Evolutionary conservation across 768 basidiomycete species (phyloP).

Genomic region (Rhodosporidiobolus odoratus): DNA sequence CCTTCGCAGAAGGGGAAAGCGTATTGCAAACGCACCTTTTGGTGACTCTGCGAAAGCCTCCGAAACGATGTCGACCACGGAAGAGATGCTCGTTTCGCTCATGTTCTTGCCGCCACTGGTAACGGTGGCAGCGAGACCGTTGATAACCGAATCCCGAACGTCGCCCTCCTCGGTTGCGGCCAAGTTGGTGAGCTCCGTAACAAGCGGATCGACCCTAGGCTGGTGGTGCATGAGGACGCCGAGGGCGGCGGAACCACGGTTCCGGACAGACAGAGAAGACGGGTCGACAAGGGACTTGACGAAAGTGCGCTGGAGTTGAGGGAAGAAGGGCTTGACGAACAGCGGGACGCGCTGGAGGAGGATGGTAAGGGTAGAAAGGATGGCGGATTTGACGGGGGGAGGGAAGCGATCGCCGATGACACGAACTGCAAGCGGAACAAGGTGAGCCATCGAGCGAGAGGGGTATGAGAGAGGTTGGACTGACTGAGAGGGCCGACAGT

Average conservation of each 20-base stretch:
- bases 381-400: constrained; percentile 85
- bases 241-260: constrained; percentile 73
- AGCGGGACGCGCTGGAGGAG: constrained; percentile 80
- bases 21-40: constrained; percentile 13
- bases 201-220: constrained; percentile 80
- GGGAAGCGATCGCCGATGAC: constrained; percentile 56
- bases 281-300: constrained; percentile 84
- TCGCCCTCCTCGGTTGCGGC: constrained; percentile 54
- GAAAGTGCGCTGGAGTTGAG: constrained; percentile 91
- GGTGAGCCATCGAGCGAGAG: neutral
- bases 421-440: constrained; percentile 28
- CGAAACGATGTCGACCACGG: constrained; percentile 65
- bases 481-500: constrained; percentile 90
- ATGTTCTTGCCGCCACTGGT: constrained; percentile 66
- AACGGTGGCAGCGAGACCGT: constrained; percentile 70
- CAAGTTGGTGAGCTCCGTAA: constrained; percentile 65
- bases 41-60: constrained; percentile 70
- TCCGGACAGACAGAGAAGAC: constrained; percentile 69
- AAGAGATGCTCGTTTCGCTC: constrained; percentile 67
- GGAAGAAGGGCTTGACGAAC: constrained; percentile 97
- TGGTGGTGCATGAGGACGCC: constrained; percentile 86
- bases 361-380: constrained; percentile 73
- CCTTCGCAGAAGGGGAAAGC: constrained; percentile 48
- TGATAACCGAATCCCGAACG: constrained; percentile 67
- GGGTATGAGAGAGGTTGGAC: neutral